Base-by-base conservation (phyloP, 2,329 filamentous ascomycete genomes). In the Penicillium sp. region DNA sequence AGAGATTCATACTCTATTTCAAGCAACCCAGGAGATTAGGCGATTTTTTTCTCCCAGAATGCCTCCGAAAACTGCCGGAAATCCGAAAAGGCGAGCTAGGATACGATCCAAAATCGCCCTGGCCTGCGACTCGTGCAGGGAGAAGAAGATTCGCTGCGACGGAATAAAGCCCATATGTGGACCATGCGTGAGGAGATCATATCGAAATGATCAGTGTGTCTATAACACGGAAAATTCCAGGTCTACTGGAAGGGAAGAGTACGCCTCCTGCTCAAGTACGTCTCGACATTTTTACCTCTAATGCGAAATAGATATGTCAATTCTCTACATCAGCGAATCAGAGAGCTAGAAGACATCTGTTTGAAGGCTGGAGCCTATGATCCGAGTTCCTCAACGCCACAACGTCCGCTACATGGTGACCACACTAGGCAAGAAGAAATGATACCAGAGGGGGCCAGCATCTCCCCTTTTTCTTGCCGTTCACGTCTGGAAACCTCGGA, bases 51-150 rank as follows among this genome's bases (percentile, higher is more conserved):
- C 26, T 11, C 11, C 6, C 26, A 29, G 26, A 29, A 29, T 29
- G 26, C 26, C 26, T 6, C 26, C 11, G 26, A 29, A 29, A 29
- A 29, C 6, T 29, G 11, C 11, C 11, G 26, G 26, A 5, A 29
- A 29, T 11, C 45, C 31, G 59, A 51, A 44, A 59, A 33, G 36
- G 33, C 56, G 40, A n/a, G n/a, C n/a, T 62, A 29, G 5, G 6
- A 11, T 11, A 29, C 26, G 26, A 29, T 11, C 6, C 28, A 31
- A 31, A 31, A 24, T 46, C 48, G 48, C 48, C 18, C 16, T 44
- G 43, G 43, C 43, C 26, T 46, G 43, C 26, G 26, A 46, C 13
- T 29, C 43, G 23, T 46, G 43, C 43, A 28, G 43, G 23, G 26
- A 46, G 43, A 28, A 29, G 24, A 51, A 51, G 39, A 33, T 43